Base-by-base conservation (phyloP, 805 yeast species). In the Yamadazyma olivae region DNA sequence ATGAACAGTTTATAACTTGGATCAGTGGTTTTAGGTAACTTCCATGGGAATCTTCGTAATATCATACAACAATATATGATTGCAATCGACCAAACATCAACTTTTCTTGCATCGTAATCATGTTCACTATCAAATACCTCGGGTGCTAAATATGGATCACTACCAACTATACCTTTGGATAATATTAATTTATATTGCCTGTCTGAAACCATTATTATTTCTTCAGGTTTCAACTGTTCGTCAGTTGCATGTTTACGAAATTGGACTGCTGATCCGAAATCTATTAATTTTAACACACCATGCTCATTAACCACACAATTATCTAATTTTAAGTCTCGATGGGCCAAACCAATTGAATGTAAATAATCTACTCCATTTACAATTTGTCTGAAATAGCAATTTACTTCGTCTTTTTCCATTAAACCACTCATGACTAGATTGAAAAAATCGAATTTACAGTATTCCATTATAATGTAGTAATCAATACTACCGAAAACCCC, bases 121-220 rank as follows among this genome's bases (percentile, higher is more conserved):
- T 46, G 41, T 6, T 25, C 37, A 17, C 25, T 14, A 35, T 53
- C 56, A 38, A 91, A 71, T 28, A 91, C 90, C 57, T 91, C 99
- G 0, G 98, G 98, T 0, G 97, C 93, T 43, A 91, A 64, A 54
- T 91, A 91, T 2, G 99, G 98, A 59, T 91, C 99, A 2, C 95
- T 84, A 12, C 99, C 99, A 9, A 91, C 95, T 16, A 91, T 75
- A 12, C 98, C 98, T 27, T 75, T 71, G 0, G 96, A 89, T 40
- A 71, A 66, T 3, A 56, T 44, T 13, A 83, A 77, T 16, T 78
- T 71, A 37, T 71, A 75, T 6, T 59, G 56, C 35, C 74, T 77
- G 45, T 73, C 79, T 10, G 27, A 40, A 9, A 20, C 24, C 15
- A 17, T 29, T 17, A 44, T 34, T 2, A 53, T 30, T 17, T 46